These are phyloP conservation scores for Fusarium piperis DNA, from an alignment of 2,329 filamentous ascomycete species.

Conservation along the genomic window DNA sequence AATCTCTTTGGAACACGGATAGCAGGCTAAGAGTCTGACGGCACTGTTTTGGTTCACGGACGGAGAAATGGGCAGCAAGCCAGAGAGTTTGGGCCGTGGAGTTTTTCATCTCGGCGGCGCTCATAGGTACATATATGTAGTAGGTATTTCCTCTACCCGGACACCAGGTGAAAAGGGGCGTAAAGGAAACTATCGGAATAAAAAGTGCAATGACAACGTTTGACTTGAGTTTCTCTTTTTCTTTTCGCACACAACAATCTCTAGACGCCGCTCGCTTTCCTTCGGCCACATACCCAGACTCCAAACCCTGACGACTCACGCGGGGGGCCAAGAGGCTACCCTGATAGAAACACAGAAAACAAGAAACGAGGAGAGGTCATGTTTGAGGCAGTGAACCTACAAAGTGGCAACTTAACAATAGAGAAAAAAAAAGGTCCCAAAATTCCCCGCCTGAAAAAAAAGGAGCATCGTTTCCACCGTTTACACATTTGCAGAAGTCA, in stretches of 20 bases:
- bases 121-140: background rate
- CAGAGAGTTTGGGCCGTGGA: background rate
- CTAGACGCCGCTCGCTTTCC: slow-evolving; percentile 24
- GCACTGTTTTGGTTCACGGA: background rate
- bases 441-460: slow-evolving; percentile 5
- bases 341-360: slow-evolving; percentile 22
- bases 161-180: background rate
- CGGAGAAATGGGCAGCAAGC: background rate
- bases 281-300: slow-evolving; percentile 38
- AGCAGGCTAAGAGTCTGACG: slow-evolving; percentile 8
- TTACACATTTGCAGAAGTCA: background rate
- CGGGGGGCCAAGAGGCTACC: slow-evolving; percentile 19
- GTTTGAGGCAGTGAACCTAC: slow-evolving; percentile 7
- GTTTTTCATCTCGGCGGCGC: background rate
- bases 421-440: slow-evolving; percentile 1
- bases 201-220: slow-evolving; percentile 5
- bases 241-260: slow-evolving; percentile 11
- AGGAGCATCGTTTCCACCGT: slow-evolving; percentile 15
- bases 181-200: slow-evolving; percentile 1
- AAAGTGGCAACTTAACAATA: slow-evolving; percentile 5
- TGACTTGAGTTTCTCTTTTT: background rate
- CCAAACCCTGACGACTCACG: slow-evolving; percentile 20
- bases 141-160: background rate
- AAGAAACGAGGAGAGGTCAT: slow-evolving; percentile 3
- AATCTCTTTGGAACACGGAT: slow-evolving; percentile 73